phyloP scores from a whole-genome alignment of 2,329 filamentous ascomycete species.

The Cladophialophora yegresii region DNA sequence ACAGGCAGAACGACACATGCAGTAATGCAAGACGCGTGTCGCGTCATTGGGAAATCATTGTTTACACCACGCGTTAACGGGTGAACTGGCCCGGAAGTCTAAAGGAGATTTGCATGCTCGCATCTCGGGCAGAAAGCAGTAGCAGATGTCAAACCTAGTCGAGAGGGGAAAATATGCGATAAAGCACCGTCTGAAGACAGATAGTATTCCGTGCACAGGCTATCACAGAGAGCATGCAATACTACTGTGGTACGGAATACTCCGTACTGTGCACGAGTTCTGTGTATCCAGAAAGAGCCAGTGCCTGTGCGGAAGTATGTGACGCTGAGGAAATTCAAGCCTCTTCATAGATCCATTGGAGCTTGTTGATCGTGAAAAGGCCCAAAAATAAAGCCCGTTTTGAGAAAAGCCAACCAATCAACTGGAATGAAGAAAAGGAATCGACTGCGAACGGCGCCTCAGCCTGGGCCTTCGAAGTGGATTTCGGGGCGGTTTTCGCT shows the following conservation, averaged over 20 bases:
- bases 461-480: not conserved
- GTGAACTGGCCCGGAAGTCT: constrained; percentile 2
- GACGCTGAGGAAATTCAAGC: not conserved
- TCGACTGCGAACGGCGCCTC: not conserved
- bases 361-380: not conserved
- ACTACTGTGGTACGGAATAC: no score
- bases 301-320: not conserved
- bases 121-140: not conserved
- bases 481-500: not conserved
- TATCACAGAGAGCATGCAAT: not conserved
- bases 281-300: not conserved
- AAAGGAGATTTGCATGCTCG: constrained; percentile 18
- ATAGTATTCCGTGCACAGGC: not conserved
- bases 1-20: not conserved
- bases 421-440: not conserved
- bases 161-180: not conserved
- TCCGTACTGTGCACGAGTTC: not conserved
- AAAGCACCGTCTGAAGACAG: not conserved
- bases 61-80: constrained; percentile 21
- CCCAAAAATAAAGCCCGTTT: not conserved
- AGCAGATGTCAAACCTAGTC: not conserved
- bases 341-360: not conserved
- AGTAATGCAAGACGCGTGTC: constrained; percentile 17
- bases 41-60: constrained; percentile 18
- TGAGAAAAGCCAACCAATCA: not conserved